phyloP scores from a whole-genome alignment of 257 asterid species.

The Solanum sitiens region DNA sequence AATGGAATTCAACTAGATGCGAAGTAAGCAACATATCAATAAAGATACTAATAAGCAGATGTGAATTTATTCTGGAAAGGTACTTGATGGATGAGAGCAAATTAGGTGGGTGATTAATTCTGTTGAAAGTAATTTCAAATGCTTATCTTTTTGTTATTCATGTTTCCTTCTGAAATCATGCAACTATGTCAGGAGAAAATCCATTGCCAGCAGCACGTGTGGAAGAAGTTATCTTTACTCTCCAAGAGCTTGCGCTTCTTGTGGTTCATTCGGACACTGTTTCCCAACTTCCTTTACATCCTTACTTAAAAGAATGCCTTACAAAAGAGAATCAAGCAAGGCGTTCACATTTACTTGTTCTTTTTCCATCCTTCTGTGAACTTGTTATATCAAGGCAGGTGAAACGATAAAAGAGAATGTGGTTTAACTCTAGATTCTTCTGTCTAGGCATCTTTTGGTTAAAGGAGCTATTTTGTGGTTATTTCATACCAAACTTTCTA shows the following conservation, averaged over 20 bases:
- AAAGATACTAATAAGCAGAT: conserved; percentile 54
- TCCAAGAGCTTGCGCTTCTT: conserved; percentile 77
- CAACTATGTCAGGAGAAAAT: conserved; percentile 45
- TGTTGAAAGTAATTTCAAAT: neutral
- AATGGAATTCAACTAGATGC: conserved; percentile 50
- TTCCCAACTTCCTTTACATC: conserved; percentile 59
- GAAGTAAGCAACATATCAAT: conserved; percentile 72
- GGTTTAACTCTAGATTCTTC: neutral
- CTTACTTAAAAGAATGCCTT: conserved; percentile 41
- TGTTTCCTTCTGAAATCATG: neutral
- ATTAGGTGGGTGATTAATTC: conserved; percentile 39
- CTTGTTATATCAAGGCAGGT: conserved; percentile 75
- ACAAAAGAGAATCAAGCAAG: conserved; percentile 24
- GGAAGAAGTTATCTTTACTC: conserved; percentile 78
- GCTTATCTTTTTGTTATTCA: neutral
- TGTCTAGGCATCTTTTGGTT: neutral
- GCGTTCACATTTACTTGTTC: conserved; percentile 74
- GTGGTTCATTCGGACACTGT: conserved; percentile 71
- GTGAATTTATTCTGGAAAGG: conserved; percentile 73
- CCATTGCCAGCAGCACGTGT: conserved; percentile 78
- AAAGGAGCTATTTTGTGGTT: neutral
- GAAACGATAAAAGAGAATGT: conserved; percentile 1
- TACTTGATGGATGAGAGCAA: conserved; percentile 73
- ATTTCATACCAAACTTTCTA: neutral
- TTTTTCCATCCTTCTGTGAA: conserved; percentile 84